These are phyloP conservation scores for Ceratobasidium theobromae DNA, from an alignment of 1,284 basidiomycete species.

Conservation along the genomic window DNA sequence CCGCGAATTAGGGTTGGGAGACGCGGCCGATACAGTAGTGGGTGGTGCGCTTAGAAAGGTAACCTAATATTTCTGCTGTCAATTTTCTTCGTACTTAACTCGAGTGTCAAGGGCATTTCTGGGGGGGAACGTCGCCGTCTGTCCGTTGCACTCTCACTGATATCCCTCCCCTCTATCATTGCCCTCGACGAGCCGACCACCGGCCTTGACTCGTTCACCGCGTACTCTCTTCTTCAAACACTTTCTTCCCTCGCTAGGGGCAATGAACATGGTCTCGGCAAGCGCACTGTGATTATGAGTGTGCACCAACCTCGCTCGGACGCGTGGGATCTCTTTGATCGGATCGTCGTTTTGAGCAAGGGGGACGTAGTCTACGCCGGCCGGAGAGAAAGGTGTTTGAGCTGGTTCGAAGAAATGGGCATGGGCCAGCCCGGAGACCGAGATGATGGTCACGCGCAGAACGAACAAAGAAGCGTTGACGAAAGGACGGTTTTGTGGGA, in stretches of 20 bases:
- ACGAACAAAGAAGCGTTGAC: background rate
- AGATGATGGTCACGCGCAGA: background rate
- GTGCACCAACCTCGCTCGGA: slow-evolving; percentile 57
- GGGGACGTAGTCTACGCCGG: slow-evolving; percentile 53
- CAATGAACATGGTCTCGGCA: slow-evolving; percentile 35
- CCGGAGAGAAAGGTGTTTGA: slow-evolving; percentile 42
- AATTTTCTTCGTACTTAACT: background rate
- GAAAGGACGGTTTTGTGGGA: no score
- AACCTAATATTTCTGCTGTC: no score
- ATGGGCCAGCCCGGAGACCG: background rate
- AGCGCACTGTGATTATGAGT: slow-evolving; percentile 51
- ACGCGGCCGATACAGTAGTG: slow-evolving; percentile 51
- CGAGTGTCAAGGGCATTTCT: slow-evolving; percentile 59
- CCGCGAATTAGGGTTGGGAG: slow-evolving; percentile 53
- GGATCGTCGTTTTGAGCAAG: slow-evolving; percentile 50
- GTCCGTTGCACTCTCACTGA: slow-evolving; percentile 60
- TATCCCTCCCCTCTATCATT: slow-evolving; percentile 76
- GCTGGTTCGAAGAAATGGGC: slow-evolving; percentile 48
- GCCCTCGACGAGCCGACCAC: slow-evolving; percentile 81
- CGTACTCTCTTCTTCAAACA: slow-evolving; percentile 51
- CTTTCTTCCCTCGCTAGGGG: slow-evolving; percentile 50
- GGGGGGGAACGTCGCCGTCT: slow-evolving; percentile 85
- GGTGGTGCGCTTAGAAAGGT: slow-evolving; percentile 50
- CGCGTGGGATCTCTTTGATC: slow-evolving; percentile 51
- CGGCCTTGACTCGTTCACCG: slow-evolving; percentile 52